phyloP scores from a whole-genome alignment of 2,329 filamentous ascomycete species.

The Claviceps sp. region DNA sequence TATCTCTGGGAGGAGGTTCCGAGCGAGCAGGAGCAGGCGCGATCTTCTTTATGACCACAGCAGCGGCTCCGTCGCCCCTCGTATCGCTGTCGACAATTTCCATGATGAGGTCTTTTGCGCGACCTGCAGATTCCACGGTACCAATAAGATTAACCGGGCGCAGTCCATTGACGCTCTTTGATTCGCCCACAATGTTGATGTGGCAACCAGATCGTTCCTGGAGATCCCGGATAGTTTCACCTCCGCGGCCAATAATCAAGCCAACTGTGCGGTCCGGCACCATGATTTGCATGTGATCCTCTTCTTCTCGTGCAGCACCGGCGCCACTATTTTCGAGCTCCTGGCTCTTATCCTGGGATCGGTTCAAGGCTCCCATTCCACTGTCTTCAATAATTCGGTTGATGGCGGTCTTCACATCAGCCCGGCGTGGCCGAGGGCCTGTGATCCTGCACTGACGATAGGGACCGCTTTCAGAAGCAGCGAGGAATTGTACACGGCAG shows the following conservation, averaged over 20 bases:
- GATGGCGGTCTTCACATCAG: slow-evolving; percentile 70
- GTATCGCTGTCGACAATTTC: slow-evolving; percentile 91
- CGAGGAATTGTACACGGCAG: slow-evolving; percentile 79
- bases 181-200: slow-evolving; percentile 88
- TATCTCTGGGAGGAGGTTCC: slow-evolving; percentile 20
- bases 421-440: slow-evolving; percentile 56
- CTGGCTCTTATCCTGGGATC: slow-evolving; percentile 27
- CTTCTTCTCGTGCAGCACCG: slow-evolving; percentile 54
- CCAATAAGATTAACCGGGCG: slow-evolving; percentile 86
- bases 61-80: slow-evolving; percentile 35
- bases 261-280: slow-evolving; percentile 87
- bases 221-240: slow-evolving; percentile 83
- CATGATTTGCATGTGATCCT: slow-evolving; percentile 86
- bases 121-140: slow-evolving; percentile 56
- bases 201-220: slow-evolving; percentile 90
- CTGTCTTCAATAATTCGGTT: slow-evolving; percentile 78
- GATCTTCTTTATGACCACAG: slow-evolving; percentile 16
- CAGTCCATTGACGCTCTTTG: slow-evolving; percentile 81
- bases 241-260: slow-evolving; percentile 84
- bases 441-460: slow-evolving; percentile 79
- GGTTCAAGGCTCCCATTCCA: slow-evolving; percentile 34
- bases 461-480: slow-evolving; percentile 58
- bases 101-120: slow-evolving; percentile 77
- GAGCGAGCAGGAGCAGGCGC: slow-evolving; percentile 14
- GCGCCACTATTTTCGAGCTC: slow-evolving; percentile 25